Base-by-base conservation (phyloP, 805 yeast genomes). In the Kodamaea kaohsiungensis region DNA sequence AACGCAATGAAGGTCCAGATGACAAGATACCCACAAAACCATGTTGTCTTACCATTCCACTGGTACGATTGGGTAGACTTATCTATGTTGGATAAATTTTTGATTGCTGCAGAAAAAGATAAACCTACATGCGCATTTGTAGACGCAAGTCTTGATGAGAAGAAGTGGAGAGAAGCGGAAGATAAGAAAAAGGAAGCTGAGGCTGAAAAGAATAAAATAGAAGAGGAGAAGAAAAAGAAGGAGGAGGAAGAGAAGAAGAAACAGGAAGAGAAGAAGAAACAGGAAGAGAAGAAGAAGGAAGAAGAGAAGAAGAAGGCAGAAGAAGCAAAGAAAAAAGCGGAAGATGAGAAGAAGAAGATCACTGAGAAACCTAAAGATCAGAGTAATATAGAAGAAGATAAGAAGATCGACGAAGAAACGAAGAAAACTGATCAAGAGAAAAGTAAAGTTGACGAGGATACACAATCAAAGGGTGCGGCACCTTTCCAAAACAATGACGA, bases 11-110 rank as follows among this genome's bases (percentile, higher is more conserved):
- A 40, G 4, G 22, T 18, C 3, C 46, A 48, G 15, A 49, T 61
- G 46, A 9, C 7, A 58, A 55, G 63, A 56, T 15, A 58, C 18
- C 51, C 62, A 40, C 46, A 46, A 15, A 45, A 51, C 17, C 9
- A 47, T 7, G 63, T 60, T 8, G 54, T 53, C 10, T 54, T 60
- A 1, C 58, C 82, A 0, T 82, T 82, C 65, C 81, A 81, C 58
- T 82, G 86, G 86, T 72, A 71, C 53, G 86, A 82, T 62, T 82
- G 85, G 79, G 72, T 75, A 3, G 84, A 81, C 54, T 68, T 81
- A 67, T 71, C 76, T 7, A 67, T 69, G 19, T 65, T 79, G 56
- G 67, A 72, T 48, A 69, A 52, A 45, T 56, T 49, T 25, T 42
- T 59, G 40, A 37, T 56, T 17, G 53, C 53, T 2, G 40, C 51